Percentiles rank a stretch among this genome's conserved stretches.
Conservation (phyloP, 2,329 filamentous ascomycete species). For the Metarhizium sp. region DNA sequence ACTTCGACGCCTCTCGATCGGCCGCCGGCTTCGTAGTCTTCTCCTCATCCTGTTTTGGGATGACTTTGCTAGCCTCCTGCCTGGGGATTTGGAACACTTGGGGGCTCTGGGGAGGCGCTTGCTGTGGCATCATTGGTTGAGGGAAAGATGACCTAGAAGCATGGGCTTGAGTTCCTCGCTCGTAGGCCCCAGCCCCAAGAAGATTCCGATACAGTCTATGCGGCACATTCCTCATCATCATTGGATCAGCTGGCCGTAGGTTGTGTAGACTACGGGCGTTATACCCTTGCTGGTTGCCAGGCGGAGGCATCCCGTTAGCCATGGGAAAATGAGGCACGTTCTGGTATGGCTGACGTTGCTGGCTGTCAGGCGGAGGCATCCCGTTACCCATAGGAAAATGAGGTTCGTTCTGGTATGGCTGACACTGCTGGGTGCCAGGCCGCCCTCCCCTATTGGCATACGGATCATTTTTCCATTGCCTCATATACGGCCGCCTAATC, state of each 20-base stretch:
- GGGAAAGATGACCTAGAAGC: not conserved
- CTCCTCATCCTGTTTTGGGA: not conserved
- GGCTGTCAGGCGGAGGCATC: not conserved
- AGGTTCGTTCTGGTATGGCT: not conserved
- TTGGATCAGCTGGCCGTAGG: not conserved
- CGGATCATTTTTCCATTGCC: not conserved
- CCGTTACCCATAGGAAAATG: not conserved
- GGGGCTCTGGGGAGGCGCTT: not conserved
- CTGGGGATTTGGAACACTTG: not conserved
- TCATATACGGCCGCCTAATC: too few relatives aligned
- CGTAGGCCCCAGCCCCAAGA: not conserved
- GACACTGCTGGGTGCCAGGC: slow-evolving; percentile 1
- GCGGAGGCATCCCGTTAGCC: not conserved
- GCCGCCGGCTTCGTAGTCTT: not conserved
- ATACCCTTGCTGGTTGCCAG: not conserved
- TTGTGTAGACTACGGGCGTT: not conserved
- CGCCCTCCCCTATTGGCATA: not conserved
- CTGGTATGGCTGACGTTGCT: slow-evolving; percentile 1
- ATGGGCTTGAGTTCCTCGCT: not conserved
- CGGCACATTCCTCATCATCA: not conserved
- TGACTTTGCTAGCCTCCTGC: not conserved
- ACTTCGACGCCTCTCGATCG: not conserved
- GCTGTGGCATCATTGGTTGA: not conserved
- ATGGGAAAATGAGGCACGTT: not conserved
- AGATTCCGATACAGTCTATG: not conserved